These are phyloP conservation scores for Salicornia ramosissima DNA, from an alignment of 148 eudicot species.

Conservation along the genomic window DNA sequence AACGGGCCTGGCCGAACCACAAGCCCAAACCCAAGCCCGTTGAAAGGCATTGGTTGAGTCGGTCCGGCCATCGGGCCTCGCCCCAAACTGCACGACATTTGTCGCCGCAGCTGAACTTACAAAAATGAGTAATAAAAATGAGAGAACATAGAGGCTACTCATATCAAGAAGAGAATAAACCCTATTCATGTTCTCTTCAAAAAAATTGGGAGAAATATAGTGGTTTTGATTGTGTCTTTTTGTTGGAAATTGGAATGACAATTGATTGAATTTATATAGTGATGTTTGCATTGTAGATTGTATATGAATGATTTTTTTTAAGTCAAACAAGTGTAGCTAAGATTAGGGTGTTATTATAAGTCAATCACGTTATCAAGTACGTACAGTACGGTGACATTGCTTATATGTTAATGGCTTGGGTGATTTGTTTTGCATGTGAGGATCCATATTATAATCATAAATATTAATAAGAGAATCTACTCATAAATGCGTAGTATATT, in stretches of 20 bases:
- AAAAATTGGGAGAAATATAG: neutral
- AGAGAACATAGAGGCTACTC: neutral
- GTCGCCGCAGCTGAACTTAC: slow-evolving; percentile 17
- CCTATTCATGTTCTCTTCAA: slow-evolving; percentile 10
- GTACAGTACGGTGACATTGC: slow-evolving; percentile 25
- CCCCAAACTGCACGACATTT: slow-evolving; percentile 41
- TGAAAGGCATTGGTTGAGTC: slow-evolving; percentile 46
- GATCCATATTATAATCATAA: neutral
- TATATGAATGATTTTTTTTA: slow-evolving; percentile 15
- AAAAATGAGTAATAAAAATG: slow-evolving; percentile 12
- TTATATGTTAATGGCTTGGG: neutral
- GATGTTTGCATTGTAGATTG: neutral
- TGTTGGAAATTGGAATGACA: neutral
- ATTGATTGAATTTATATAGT: slow-evolving; percentile 8
- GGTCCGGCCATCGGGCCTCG: slow-evolving; percentile 36
- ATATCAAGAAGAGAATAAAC: neutral
- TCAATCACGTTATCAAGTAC: slow-evolving; percentile 11
- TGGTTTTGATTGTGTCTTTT: neutral
- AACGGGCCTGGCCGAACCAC: slow-evolving; percentile 22
- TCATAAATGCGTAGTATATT: too few species aligned
- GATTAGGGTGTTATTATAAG: slow-evolving; percentile 2
- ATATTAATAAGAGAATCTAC: slow-evolving; percentile 3
- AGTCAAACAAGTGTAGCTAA: slow-evolving; percentile 18
- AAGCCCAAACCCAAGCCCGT: slow-evolving; percentile 41
- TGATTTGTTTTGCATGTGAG: slow-evolving; percentile 1